Conservation (phyloP, 176 grass and related monocot species). For the Triticum aestivum region IWGSC_CS_RefSeq_v2.1 NC_057813.1:406203089-406203588, state of each 20-base stretch:
- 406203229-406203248: constrained; percentile 77
- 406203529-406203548: constrained; percentile 34
- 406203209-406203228: constrained; percentile 67
- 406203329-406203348: constrained; percentile 58
- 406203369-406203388: constrained; percentile 4
- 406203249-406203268: constrained; percentile 52
- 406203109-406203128: constrained; percentile 72
- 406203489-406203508: constrained; percentile 35
- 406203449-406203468: constrained; percentile 28
- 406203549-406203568: constrained; percentile 48
- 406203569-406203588: constrained; percentile 78
- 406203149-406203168: constrained; percentile 77
- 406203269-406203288: constrained; percentile 72
- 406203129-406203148: constrained; percentile 88
- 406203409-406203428: constrained; percentile 11
- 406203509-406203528: constrained; percentile 43
- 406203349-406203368: constrained; percentile 40
- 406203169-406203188: constrained; percentile 89
- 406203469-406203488: constrained; percentile 35
- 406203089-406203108: constrained; percentile 26
- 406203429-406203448: constrained; percentile 14
- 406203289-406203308: constrained; percentile 47
- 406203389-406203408: constrained; percentile 7
- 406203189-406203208: constrained; percentile 94
- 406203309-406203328: constrained; percentile 62